A percentile compares a stretch with the other conserved stretches of the same genome.
Conservation (phyloP, 495 filamentous ascomycete species). For the Daldinia childiae region DNA sequence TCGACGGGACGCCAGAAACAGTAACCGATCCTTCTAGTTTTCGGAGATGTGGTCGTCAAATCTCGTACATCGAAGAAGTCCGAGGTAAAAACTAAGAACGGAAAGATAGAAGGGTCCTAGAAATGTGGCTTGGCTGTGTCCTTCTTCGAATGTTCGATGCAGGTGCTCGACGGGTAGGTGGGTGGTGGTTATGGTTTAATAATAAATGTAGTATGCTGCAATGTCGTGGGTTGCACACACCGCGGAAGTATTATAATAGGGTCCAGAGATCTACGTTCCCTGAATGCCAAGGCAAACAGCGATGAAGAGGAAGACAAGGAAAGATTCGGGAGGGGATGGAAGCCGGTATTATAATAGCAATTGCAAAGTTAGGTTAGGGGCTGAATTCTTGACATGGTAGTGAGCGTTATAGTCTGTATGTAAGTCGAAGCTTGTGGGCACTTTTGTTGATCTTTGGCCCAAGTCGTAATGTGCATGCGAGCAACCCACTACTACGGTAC, state of each 20-base stretch:
- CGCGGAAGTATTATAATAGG: slow-evolving; percentile 30
- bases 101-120: slow-evolving; percentile 18
- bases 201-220: slow-evolving; percentile 22
- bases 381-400: slow-evolving; percentile 11
- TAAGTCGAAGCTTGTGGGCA: slow-evolving; percentile 31
- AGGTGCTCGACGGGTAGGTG: slow-evolving; percentile 21
- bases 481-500: slow-evolving; percentile 40
- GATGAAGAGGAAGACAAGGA: slow-evolving; percentile 18
- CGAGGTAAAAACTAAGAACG: slow-evolving; percentile 17
- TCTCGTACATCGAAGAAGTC: slow-evolving; percentile 14
- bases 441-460: slow-evolving; percentile 41
- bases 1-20: slow-evolving; percentile 26
- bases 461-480: slow-evolving; percentile 45
- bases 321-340: slow-evolving; percentile 30
- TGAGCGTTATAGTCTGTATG: slow-evolving; percentile 25
- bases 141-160: slow-evolving; percentile 45
- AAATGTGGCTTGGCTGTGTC: slow-evolving; percentile 36
- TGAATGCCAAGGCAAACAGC: slow-evolving; percentile 44
- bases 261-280: slow-evolving; percentile 43
- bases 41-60: slow-evolving; percentile 28
- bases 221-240: slow-evolving; percentile 40
- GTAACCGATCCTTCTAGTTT: slow-evolving; percentile 22
- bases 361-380: slow-evolving; percentile 16
- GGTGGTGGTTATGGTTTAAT: slow-evolving; percentile 22
- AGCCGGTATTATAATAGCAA: slow-evolving; percentile 37